Percentiles rank a stretch among this genome's conserved stretches.
These are phyloP conservation scores for Naganishia vishniacii DNA, from an alignment of 768 basidiomycete genomes.

Conservation along the genomic window DNA sequence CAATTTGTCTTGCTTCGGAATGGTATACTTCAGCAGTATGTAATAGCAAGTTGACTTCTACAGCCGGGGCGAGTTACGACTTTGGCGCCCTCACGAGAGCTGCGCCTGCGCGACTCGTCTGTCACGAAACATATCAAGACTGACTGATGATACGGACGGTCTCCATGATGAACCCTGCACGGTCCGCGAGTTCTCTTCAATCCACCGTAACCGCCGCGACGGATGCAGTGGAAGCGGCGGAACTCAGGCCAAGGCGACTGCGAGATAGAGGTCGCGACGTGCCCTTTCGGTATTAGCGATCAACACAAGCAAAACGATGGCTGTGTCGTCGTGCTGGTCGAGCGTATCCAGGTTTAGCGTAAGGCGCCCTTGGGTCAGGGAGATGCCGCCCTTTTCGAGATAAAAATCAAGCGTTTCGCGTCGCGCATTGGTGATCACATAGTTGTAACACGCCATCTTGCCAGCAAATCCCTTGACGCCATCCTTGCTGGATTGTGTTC, in stretches of 20 bases:
- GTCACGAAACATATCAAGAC: too few species aligned
- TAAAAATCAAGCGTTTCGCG: neutral
- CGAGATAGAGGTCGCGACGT: neutral
- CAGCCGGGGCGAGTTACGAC: too few species aligned
- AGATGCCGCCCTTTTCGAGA: slow-evolving; percentile 8
- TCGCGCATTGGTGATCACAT: neutral
- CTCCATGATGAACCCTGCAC: too few species aligned
- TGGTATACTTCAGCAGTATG: too few species aligned
- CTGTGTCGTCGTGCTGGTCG: neutral
- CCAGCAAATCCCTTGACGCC: slow-evolving; percentile 9
- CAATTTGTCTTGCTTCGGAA: too few species aligned
- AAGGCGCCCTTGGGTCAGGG: neutral
- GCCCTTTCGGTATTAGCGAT: neutral
- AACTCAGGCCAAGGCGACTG: neutral
- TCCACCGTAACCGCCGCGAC: too few species aligned
- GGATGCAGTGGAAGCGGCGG: neutral
- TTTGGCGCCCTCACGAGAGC: too few species aligned
- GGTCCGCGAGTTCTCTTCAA: too few species aligned
- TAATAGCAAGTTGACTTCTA: too few species aligned
- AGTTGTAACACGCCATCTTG: slow-evolving; percentile 10
- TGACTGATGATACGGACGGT: too few species aligned
- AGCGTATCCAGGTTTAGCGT: slow-evolving; percentile 5
- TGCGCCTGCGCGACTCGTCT: too few species aligned
- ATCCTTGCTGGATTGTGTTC: slow-evolving; percentile 1
- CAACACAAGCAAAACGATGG: neutral